Evolutionary conservation across 208 protist genomes (phyloP), one percentile per base, ranked within the genome.

Genomic region (Phytomonas sp.): DNA sequence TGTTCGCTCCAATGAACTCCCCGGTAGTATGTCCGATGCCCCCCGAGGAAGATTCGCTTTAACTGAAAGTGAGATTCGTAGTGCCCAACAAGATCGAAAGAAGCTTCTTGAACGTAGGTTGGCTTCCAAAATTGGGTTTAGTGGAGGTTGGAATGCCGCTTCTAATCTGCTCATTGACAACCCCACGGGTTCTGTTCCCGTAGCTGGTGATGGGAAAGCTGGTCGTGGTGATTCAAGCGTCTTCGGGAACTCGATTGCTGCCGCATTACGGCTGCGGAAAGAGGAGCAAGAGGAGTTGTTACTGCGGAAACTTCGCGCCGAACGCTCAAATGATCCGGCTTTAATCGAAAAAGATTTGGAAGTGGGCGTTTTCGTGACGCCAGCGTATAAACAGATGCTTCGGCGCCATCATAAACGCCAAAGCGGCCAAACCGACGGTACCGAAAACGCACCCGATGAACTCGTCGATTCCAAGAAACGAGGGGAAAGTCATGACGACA

Each of bases 311-410:
- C 70, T 90, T 36, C 59, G 70, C 37, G 66, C 76, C 67, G 80
- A 87, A 60, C 84, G 87, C 20, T 80, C 66, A 9, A 68, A 78
- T 23, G 66, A 76, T 28, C 36, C 61, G n/a, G 68, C 73, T 9
- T 68, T 88, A 0, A 73, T 82, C 15, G 67, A 84, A 70, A 90
- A 88, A 71, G 87, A 93, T 53, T 11, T 79, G 62, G 78, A 90
- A 9, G 84, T 93, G 30, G 87, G 87, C 59, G 80, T 90, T 3
- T 93, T 93, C 67, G 77, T 93, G 13, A 93, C 87, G 11, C 67
- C 81, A 0, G 67, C 81, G 37, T 93, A 93, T 73, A 70, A 81
- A 40, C 74, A 75, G 17, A 63, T 83, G 17, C 73, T 90, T 56
- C 75, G 76, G 60, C 74, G 78, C 60, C 83, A 85, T 63, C 68